Evolutionary conservation across 2,329 filamentous ascomycete genomes (phyloP).

Genomic region (Ascochyta rabiei): DNA sequence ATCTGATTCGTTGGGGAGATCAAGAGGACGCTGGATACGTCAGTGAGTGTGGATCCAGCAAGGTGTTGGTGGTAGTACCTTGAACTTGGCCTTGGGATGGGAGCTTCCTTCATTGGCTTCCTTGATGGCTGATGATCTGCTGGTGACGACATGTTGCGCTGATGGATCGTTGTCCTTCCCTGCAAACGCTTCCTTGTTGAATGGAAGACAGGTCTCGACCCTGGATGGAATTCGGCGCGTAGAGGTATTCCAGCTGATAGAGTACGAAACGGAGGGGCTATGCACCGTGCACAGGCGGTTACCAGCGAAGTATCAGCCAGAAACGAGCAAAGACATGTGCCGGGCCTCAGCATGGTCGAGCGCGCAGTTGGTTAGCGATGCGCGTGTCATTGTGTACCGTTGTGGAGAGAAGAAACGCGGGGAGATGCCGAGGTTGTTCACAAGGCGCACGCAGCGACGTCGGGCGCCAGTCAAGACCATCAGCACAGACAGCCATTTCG

Average conservation of each 20-base stretch:
- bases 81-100: conserved; percentile 67
- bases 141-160: conserved; percentile 40
- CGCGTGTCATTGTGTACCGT: conserved; percentile 27
- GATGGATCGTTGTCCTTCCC: neutral
- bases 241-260: neutral
- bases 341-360: conserved; percentile 36
- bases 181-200: neutral
- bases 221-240: neutral
- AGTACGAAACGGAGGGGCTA: neutral
- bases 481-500: neutral
- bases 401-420: conserved; percentile 28
- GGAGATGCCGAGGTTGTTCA: conserved; percentile 43
- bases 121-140: conserved; percentile 41
- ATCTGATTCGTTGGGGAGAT: conserved; percentile 87
- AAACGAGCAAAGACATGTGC: conserved; percentile 11
- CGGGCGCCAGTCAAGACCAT: neutral
- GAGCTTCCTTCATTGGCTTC: conserved; percentile 44
- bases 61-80: conserved; percentile 52
- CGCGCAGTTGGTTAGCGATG: conserved; percentile 15
- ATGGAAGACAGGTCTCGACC: neutral
- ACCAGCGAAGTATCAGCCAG: conserved; percentile 12
- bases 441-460: neutral
- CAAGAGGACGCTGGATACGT: conserved; percentile 70
- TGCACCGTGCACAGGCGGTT: neutral
- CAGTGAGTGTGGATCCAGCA: neutral